Evolutionary conservation across 192 early-diverging fungal genomes (phyloP).

Genomic region (Thamnidium elegans): DNA sequence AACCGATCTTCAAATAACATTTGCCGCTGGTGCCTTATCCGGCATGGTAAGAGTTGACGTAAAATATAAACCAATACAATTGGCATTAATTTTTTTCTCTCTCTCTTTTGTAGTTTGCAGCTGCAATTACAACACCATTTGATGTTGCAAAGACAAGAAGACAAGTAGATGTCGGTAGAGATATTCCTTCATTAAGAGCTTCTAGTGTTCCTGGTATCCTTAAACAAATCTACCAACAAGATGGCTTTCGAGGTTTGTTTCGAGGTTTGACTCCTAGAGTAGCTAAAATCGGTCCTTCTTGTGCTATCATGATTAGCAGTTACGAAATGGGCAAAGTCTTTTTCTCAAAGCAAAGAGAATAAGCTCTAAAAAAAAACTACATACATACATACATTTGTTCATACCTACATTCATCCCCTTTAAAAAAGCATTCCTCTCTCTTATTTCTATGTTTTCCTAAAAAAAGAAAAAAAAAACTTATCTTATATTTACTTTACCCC

Average conservation of each 20-base stretch:
- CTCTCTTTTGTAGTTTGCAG: conserved; percentile 61
- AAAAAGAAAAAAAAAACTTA: too few species aligned
- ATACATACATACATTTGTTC: background rate
- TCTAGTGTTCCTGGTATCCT: conserved; percentile 34
- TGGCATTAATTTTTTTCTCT: background rate
- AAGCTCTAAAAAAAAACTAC: background rate
- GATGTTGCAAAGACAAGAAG: conserved; percentile 93
- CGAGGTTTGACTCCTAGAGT: conserved; percentile 68
- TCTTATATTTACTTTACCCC: too few species aligned
- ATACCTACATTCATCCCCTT: background rate
- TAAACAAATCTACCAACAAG: conserved; percentile 43
- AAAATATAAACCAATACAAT: background rate
- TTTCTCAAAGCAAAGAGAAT: conserved; percentile 24
- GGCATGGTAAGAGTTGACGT: conserved; percentile 62
- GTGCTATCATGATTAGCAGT: conserved; percentile 93
- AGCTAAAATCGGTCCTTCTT: conserved; percentile 87
- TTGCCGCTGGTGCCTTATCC: conserved; percentile 80
- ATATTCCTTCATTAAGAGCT: conserved; percentile 17
- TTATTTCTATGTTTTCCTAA: background rate
- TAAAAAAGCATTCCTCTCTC: background rate
- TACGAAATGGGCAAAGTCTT: conserved; percentile 72
- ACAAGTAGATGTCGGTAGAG: conserved; percentile 58
- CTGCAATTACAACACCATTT: conserved; percentile 90
- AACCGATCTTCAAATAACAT: conserved; percentile 66
- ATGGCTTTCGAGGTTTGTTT: conserved; percentile 56